Evolutionary conservation across 139 green algal genomes (phyloP), one percentile per base, ranked within the genome.

Genomic region (Chlorella sorokiniana): DNA sequence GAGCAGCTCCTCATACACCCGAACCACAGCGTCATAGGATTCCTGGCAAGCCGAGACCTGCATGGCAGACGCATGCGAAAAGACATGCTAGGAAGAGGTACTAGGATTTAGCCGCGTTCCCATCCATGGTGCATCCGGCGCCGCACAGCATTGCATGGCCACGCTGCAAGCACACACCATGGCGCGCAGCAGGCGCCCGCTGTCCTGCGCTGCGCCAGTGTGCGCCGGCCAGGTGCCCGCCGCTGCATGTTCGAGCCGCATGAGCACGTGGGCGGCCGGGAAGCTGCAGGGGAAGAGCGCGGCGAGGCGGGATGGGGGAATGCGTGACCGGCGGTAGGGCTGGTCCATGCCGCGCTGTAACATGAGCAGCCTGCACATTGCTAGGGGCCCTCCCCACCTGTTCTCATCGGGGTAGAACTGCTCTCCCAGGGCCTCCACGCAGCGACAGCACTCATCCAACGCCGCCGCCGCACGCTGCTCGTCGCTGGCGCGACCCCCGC

Each of bases 221-320:
- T 18, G 38, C 9, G 51, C 18, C 5, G 92, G 92, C 94, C 93
- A 97, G 44, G 87, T 76, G 27, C 94, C 94, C 18, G 88, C 87
- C 16, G 93, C 92, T 35, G 90, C 64, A 76, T 91, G 83, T 83
- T 97, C 92, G 59, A 97, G 84, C n/a, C 92, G 85, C 72, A 93
- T 87, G 2, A 87, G 79, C 33, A 96, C 83, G 81, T 94, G 91
- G 14, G 79, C 41, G 31, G 88, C 51, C 1, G 94, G 93, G 69
- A 96, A 88, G 61, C 84, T 93, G 80, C 67, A 52, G 23, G 29
- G 56, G 18, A 40, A 61, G 41, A 23, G 4, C 42, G 1, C 0
- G 9, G 7, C 33, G 41, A 29, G 37, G 9, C 56, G 38, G 1
- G 27, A 29, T 35, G 64, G 18, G 29, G 31, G 64, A 23, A 23